Percentiles rank a stretch among this genome's conserved stretches.
These are phyloP conservation scores for Galerina marginata DNA, from an alignment of 768 basidiomycete species.

Conservation along the genomic window DNA sequence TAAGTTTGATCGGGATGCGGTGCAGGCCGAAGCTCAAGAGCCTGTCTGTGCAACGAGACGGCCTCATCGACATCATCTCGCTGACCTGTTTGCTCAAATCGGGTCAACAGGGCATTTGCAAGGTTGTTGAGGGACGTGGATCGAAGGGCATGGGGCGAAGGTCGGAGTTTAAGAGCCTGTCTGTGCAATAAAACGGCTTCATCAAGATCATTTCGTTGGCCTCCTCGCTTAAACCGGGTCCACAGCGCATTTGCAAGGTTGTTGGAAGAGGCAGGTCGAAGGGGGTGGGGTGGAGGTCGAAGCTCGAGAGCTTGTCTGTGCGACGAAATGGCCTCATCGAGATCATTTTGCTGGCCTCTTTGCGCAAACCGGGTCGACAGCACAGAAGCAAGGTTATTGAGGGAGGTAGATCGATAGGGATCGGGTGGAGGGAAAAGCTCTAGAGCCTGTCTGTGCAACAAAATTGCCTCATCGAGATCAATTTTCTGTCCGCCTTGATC, in stretches of 20 bases:
- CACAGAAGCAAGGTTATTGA: constrained; percentile 6
- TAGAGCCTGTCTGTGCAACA: not conserved
- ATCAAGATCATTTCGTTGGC: no score
- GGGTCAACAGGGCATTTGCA: not conserved
- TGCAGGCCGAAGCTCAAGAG: not conserved
- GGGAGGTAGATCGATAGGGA: no score
- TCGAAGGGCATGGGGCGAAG: no score
- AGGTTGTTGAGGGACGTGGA: not conserved
- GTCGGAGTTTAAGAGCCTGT: no score
- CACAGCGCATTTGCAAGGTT: no score
- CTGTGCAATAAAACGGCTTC: no score
- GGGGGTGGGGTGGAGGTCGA: not conserved
- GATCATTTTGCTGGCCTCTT: not conserved
- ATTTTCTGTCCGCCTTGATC: no score
- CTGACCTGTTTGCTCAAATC: not conserved
- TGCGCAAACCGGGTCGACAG: constrained; percentile 4
- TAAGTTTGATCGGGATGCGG: not conserved
- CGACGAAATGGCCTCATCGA: not conserved
- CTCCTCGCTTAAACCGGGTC: no score
- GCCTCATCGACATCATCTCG: not conserved
- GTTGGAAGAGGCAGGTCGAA: not conserved
- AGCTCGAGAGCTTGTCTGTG: not conserved
- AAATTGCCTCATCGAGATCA: not conserved
- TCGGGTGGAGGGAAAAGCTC: no score
- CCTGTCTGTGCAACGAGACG: not conserved